A percentile compares a stretch with the other conserved stretches of the same genome.
These are phyloP conservation scores for Colletotrichum tamarilloi DNA, from an alignment of 2,329 filamentous ascomycete genomes.

Conservation along the genomic window DNA sequence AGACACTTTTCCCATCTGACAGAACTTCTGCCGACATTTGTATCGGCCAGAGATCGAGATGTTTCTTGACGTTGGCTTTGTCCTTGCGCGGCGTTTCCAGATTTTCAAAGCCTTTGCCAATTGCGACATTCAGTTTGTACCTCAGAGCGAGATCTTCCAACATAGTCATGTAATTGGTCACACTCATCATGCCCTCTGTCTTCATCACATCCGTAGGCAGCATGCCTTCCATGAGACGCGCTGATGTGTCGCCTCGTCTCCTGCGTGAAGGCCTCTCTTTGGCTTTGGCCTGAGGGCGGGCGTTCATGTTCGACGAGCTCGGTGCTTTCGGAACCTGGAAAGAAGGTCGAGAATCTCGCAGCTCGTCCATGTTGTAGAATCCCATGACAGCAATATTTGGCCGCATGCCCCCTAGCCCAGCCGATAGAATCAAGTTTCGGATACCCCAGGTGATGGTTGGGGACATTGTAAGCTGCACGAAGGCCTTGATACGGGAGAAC, in stretches of 20 bases:
- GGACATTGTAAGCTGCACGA: slow-evolving; percentile 87
- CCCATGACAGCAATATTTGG: slow-evolving; percentile 88
- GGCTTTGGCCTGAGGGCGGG: slow-evolving; percentile 44
- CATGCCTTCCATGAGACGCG: slow-evolving; percentile 65
- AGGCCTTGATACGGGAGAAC: slow-evolving; percentile 87
- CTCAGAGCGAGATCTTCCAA: slow-evolving; percentile 83
- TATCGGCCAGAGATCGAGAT: slow-evolving; percentile 91
- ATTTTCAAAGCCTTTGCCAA: slow-evolving; percentile 83
- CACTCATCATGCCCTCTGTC: slow-evolving; percentile 75
- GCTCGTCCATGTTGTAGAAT: slow-evolving; percentile 83
- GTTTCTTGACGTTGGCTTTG: slow-evolving; percentile 74
- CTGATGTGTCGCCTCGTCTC: slow-evolving; percentile 64
- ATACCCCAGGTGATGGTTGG: slow-evolving; percentile 87
- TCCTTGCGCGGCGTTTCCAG: slow-evolving; percentile 77
- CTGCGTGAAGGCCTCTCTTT: slow-evolving; percentile 47
- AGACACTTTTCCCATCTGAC: slow-evolving; percentile 72
- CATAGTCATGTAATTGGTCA: slow-evolving; percentile 82
- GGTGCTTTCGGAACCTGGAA: slow-evolving; percentile 66
- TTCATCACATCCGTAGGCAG: slow-evolving; percentile 78
- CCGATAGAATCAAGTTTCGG: slow-evolving; percentile 82
- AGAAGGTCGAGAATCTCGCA: slow-evolving; percentile 69
- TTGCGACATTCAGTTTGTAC: slow-evolving; percentile 84
- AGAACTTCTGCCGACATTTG: slow-evolving; percentile 91
- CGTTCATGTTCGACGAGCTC: slow-evolving; percentile 47
- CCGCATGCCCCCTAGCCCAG: slow-evolving; percentile 87